Base-by-base conservation (phyloP, 1,284 basidiomycete genomes). In the Earliella scabrosa region DNA sequence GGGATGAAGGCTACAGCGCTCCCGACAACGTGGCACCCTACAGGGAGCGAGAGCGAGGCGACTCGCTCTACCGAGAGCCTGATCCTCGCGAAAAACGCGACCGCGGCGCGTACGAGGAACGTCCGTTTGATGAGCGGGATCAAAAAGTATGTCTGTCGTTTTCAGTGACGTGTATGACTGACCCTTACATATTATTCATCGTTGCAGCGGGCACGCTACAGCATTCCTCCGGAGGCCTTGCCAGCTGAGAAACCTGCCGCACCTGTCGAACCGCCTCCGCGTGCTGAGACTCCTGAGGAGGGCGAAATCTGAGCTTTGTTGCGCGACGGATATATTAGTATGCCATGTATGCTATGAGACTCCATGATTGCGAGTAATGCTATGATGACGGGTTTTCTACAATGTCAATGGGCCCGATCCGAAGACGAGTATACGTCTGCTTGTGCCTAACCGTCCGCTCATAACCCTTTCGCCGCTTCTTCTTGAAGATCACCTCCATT, bases 391-490 rank as follows among this genome's bases (percentile, higher is more conserved):
- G 62, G 46, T 69, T 61, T 51, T 68, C 67, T 61, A 67, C 59
- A 63, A 75, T 63, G 43, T 82, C 76, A 54, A 90, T 87, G 49
- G 86, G 77, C 23, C 93, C 93, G 60, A 97, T 90, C 50, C 93
- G 83, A 56, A 97, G 81, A 68, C 95, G 85, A 23, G 96, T 98
- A 78, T 93, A 98, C 3, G 90, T 88, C 73, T 96, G 94, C 76
- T 98, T 98, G 74, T 95, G 91, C 70, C 86, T 82, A 64, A 93
- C 83, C 8, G 87, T 89, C 73, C 86, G 88, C 72, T 83, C 77
- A 63, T 98, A 98, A 14, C 96, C 95, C 80, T 98, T 98, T 86
- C 97, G 88, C 73, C 95, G 80, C 81, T 98, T 99, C 81, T 95
- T 97, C 79, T 98, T 97, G 73, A 95, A 84, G 51, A 94, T 92